Evolutionary conservation across 2,329 filamentous ascomycete species (phyloP), one percentile per base, ranked within the genome.

Genomic region (Hypoxylon sp.): DNA sequence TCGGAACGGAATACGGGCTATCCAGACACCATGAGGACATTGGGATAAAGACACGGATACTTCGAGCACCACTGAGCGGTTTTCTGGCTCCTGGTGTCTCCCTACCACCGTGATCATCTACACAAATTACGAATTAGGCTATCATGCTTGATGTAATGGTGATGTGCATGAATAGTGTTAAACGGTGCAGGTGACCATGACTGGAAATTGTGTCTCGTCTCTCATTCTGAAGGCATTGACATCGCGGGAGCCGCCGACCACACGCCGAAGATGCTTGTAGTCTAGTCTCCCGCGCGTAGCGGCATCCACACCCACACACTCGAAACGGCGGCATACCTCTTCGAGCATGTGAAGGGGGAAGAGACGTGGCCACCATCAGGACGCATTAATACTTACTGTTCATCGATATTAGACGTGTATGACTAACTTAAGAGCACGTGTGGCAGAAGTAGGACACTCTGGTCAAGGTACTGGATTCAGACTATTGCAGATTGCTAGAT

Each of bases 311-410:
- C 65, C 59, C 55, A 55, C 57, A 65, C 32, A 59, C 65, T 61
- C 37, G 44, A 63, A 60, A 62, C 35, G 17, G 29, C 50, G 50
- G 44, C 39, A 27, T 55, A 17, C 46, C 39, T 67, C 46, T 47
- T 64, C 53, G 44, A 61, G 48, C 65, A 63, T 60, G 65, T 56
- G 47, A 57, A 62, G 37, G 17, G 31, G n/a, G 21, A 32, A 59
- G 52, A 68, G 68, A 70, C 68, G 68, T 70, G 68, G 68, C 62
- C 42, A 48, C 53, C 31, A 27, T 55, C 59, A 46, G 64, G 58
- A 68, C 65, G 68, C 52, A 68, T 68, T 51, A 50, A 37, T 19
- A 50, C 50, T 58, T 60, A 56, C 61, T 57, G 47, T 35, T 58
- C 55, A 66, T 57, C 51, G 56, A 63, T 65, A 60, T 55, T 57